A percentile compares a stretch with the other conserved stretches of the same genome.
phyloP scores from a whole-genome alignment of 371 early-diverging fungal species.

The Funneliformis caledonium region DNA sequence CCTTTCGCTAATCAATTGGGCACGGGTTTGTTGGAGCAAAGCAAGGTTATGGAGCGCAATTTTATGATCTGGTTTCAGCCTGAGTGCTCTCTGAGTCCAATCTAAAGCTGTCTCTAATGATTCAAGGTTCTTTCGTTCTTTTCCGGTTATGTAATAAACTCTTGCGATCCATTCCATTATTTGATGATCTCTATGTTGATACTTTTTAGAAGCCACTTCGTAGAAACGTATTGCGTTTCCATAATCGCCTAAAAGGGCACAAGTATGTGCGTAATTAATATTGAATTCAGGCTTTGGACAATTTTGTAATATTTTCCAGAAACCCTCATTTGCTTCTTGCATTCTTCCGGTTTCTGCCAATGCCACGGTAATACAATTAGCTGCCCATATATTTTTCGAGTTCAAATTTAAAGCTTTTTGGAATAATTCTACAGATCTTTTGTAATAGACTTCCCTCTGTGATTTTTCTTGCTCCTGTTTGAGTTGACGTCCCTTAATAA shows the following conservation, averaged over 20 bases:
- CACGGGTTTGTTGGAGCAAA: constrained; percentile 82
- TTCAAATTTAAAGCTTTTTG: constrained; percentile 79
- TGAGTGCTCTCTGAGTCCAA: constrained; percentile 59
- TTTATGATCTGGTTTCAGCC: constrained; percentile 65
- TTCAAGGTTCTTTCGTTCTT: constrained; percentile 68
- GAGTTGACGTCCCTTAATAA: constrained; percentile 62
- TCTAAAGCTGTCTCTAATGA: constrained; percentile 70
- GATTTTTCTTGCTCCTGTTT: constrained; percentile 45
- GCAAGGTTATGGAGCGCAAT: constrained; percentile 78
- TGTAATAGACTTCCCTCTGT: constrained; percentile 60
- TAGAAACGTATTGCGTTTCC: not conserved
- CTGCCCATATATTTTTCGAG: constrained; percentile 71
- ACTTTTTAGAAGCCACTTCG: constrained; percentile 44
- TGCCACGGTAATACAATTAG: constrained; percentile 79
- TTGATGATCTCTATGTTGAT: constrained; percentile 60
- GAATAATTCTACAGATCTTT: constrained; percentile 81
- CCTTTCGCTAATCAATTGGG: constrained; percentile 74
- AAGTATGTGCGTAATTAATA: constrained; percentile 81
- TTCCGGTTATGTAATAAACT: constrained; percentile 80
- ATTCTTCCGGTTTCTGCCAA: constrained; percentile 76
- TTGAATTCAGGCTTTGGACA: constrained; percentile 61
- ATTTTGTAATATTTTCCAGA: constrained; percentile 54
- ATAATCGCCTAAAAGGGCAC: constrained; percentile 66
- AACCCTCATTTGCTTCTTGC: constrained; percentile 74
- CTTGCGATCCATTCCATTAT: constrained; percentile 74